Evolutionary conservation across 1,284 basidiomycete genomes (phyloP).

Genomic region (Flammula alnicola): DNA sequence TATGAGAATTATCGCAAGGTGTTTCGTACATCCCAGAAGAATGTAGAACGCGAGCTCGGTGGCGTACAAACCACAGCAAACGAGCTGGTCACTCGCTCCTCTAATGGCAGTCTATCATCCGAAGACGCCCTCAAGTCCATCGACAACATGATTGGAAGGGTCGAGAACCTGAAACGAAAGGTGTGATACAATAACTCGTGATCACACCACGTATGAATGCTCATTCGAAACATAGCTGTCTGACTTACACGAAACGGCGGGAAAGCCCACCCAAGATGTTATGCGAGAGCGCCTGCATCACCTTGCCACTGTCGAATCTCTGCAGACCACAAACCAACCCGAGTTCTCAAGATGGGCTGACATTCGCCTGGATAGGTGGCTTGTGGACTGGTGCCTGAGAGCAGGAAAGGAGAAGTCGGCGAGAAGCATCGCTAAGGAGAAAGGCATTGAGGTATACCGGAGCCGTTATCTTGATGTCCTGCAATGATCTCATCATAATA

Average conservation of each 20-base stretch:
- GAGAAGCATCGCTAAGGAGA: slow-evolving; percentile 68
- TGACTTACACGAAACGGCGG: slow-evolving; percentile 69
- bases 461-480: slow-evolving; percentile 2
- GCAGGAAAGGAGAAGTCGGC: slow-evolving; percentile 69
- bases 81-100: slow-evolving; percentile 55
- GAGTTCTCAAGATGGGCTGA: slow-evolving; percentile 80
- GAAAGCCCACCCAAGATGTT: slow-evolving; percentile 69
- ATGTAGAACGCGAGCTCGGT: slow-evolving; percentile 79
- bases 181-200: slow-evolving; percentile 43
- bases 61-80: slow-evolving; percentile 58
- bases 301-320: slow-evolving; percentile 61
- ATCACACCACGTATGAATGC: neutral
- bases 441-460: slow-evolving; percentile 66
- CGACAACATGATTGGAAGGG: slow-evolving; percentile 76
- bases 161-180: slow-evolving; percentile 83
- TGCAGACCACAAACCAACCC: slow-evolving; percentile 54
- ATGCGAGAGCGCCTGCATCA: slow-evolving; percentile 76
- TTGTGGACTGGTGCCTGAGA: slow-evolving; percentile 91
- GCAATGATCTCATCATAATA: slow-evolving; percentile 18
- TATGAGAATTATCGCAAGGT: slow-evolving; percentile 87
- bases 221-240: slow-evolving; percentile 52
- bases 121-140: slow-evolving; percentile 66
- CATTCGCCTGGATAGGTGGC: slow-evolving; percentile 84
- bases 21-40: slow-evolving; percentile 79
- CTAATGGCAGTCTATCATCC: slow-evolving; percentile 41